Base-by-base conservation (phyloP, 257 asterid species). In the Handroanthus guayacan region DNA sequence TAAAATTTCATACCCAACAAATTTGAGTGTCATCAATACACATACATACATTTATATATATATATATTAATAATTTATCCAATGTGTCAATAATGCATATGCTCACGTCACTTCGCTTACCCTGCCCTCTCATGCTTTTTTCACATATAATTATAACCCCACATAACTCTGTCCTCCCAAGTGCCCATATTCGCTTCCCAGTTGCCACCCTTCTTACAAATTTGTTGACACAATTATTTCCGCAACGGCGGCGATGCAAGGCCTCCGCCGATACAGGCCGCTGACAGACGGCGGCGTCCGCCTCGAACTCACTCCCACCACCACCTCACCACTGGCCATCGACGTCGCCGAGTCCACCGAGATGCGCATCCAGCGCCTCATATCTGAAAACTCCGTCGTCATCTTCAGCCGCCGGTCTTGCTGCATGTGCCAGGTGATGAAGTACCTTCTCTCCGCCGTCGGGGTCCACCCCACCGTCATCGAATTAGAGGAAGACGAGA, bases 341-440 rank as follows among this genome's bases (percentile, higher is more conserved):
- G 96, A 88, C 76, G 84, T 79, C 44, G 44, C 79, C 5, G 99
- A 94, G 79, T 85, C 99, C 0, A 31, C 90, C 2, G 92, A 89
- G 91, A 86, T 77, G 88, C 92, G 97, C 41, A 87, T 92, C 86
- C 89, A 82, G 10, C 95, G 98, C 62, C 92, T 94, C 67, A 68
- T 88, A 10, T 77, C 90, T 6, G 99, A 94, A 56, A 90, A 91
- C 52, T 96, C 99, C 14, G 90, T 92, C 69, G 77, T 94, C 75
- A 89, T 95, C 74, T 95, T 95, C 82, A 84, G 86, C 81, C 93
- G 98, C n/a, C 36, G 95, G 0, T 80, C 97, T 9, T 95, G 99
- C 79, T 92, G 90, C 92, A 95, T 95, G 98, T 90, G 95, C 85
- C 91, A 89, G 76, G 99, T 86, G 60, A 94, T 94, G 99, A 90